Percentiles rank a stretch among this genome's conserved stretches.
Evolutionary conservation across 768 basidiomycete genomes (phyloP).

Genomic region (Cyathus striatus): DNA sequence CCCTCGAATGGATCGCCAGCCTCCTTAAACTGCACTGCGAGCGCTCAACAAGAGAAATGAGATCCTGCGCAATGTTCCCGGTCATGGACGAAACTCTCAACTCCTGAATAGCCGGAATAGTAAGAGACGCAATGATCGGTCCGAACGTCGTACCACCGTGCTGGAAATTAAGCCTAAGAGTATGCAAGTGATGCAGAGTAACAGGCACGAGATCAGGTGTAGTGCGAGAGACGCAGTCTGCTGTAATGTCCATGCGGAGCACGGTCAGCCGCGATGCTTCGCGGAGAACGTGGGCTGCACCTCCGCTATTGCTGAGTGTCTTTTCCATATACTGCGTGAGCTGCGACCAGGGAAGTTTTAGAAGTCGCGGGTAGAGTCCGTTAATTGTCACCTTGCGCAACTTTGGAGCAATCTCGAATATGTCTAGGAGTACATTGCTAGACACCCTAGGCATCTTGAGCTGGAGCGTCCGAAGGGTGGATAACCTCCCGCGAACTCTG

Average conservation of each 20-base stretch:
- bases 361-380: constrained; percentile 9
- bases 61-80: neutral
- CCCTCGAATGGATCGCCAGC: neutral
- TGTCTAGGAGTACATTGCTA: constrained; percentile 7
- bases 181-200: constrained; percentile 12
- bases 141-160: constrained; percentile 4
- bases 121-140: constrained; percentile 12
- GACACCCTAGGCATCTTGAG: neutral
- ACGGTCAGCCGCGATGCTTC: constrained; percentile 13
- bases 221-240: neutral
- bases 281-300: constrained; percentile 9
- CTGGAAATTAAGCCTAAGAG: constrained; percentile 15
- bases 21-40: neutral
- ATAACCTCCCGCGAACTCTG: constrained; percentile 15
- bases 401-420: constrained; percentile 17
- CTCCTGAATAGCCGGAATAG: constrained; percentile 15
- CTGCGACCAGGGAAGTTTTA: constrained; percentile 15
- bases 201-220: constrained; percentile 9
- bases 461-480: constrained; percentile 9
- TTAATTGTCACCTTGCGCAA: constrained; percentile 12
- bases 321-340: constrained; percentile 16
- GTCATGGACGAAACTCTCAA: constrained; percentile 7
- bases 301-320: constrained; percentile 1
- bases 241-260: constrained; percentile 10
- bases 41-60: neutral